Evolutionary conservation across 495 filamentous ascomycete genomes (phyloP).

Genomic region (Bacidia rubella): DNA sequence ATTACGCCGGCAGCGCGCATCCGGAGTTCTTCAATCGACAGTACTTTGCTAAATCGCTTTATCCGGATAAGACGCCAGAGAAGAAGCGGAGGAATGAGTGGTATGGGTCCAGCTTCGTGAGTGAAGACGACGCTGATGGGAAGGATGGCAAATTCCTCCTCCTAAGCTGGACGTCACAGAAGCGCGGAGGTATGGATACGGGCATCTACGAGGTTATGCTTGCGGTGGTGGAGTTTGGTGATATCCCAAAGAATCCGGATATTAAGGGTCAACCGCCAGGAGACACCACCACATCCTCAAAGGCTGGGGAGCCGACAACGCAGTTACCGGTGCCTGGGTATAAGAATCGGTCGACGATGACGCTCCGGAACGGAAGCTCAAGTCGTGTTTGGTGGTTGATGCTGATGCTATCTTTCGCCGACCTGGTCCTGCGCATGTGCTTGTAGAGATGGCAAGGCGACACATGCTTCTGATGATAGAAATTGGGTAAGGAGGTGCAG

Average conservation of each 20-base stretch:
- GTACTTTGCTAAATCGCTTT: conserved; percentile 18
- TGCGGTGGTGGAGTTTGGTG: conserved; percentile 12
- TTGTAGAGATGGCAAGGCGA: too few relatives aligned
- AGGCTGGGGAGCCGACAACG: not conserved
- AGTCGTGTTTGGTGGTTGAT: not conserved
- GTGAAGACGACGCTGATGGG: conserved; percentile 7
- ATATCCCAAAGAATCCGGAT: conserved; percentile 8
- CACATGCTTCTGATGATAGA: too few relatives aligned
- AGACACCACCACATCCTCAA: not conserved
- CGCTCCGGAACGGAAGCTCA: not conserved
- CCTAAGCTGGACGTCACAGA: conserved; percentile 20
- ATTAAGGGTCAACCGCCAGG: not conserved
- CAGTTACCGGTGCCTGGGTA: not conserved
- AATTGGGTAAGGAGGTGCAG: too few relatives aligned
- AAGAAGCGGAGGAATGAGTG: conserved; percentile 12
- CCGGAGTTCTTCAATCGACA: conserved; percentile 20
- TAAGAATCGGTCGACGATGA: not conserved
- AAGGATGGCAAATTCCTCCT: conserved; percentile 16
- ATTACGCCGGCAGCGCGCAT: conserved; percentile 21
- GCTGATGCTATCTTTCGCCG: too few relatives aligned
- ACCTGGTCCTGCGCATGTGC: too few relatives aligned
- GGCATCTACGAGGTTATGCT: conserved; percentile 14
- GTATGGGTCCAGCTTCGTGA: conserved; percentile 14
- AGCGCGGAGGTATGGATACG: conserved; percentile 9
- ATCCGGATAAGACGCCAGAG: conserved; percentile 7